These are phyloP conservation scores for Penicillium malachiteum DNA, from an alignment of 495 filamentous ascomycete species.

Conservation along the genomic window DNA sequence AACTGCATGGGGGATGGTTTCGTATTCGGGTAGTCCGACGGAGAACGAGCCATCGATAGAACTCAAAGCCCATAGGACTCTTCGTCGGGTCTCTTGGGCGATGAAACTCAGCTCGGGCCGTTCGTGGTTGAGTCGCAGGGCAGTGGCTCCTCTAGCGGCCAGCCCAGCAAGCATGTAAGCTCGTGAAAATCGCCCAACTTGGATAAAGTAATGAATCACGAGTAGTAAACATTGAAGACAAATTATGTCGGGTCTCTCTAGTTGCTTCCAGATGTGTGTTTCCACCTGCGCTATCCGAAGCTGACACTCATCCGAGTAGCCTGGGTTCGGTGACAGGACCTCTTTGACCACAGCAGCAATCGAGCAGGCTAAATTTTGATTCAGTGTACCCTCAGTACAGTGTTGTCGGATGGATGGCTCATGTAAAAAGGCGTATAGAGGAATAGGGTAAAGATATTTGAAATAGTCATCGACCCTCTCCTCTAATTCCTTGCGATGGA, in stretches of 20 bases:
- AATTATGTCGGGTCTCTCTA: slow-evolving; percentile 14
- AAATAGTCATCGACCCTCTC: slow-evolving; percentile 6
- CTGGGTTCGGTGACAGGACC: not conserved
- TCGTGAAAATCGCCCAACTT: slow-evolving; percentile 8
- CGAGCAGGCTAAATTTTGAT: slow-evolving; percentile 7
- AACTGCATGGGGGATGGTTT: slow-evolving; percentile 14
- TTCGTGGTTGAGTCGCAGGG: slow-evolving; percentile 20
- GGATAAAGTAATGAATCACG: slow-evolving; percentile 16
- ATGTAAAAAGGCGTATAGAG: slow-evolving; percentile 19
- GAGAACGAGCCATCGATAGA: slow-evolving; percentile 17
- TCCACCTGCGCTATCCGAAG: slow-evolving; percentile 5
- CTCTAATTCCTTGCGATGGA: too few species aligned
- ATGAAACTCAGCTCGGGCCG: slow-evolving; percentile 16
- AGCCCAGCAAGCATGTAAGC: slow-evolving; percentile 22
- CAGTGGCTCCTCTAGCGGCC: slow-evolving; percentile 14
- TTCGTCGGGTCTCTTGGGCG: slow-evolving; percentile 20
- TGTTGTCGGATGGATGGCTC: slow-evolving; percentile 12
- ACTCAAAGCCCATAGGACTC: slow-evolving; percentile 20
- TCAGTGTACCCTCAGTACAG: slow-evolving; percentile 1
- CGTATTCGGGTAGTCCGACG: slow-evolving; percentile 21
- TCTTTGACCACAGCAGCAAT: slow-evolving; percentile 3
- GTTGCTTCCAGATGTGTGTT: slow-evolving; percentile 7
- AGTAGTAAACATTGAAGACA: slow-evolving; percentile 17
- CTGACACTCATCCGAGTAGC: not conserved
- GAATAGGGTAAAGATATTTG: slow-evolving; percentile 17